Evolutionary conservation across 805 yeast genomes (phyloP), one percentile per base, ranked within the genome.

Genomic region (Pichia deserticola): DNA sequence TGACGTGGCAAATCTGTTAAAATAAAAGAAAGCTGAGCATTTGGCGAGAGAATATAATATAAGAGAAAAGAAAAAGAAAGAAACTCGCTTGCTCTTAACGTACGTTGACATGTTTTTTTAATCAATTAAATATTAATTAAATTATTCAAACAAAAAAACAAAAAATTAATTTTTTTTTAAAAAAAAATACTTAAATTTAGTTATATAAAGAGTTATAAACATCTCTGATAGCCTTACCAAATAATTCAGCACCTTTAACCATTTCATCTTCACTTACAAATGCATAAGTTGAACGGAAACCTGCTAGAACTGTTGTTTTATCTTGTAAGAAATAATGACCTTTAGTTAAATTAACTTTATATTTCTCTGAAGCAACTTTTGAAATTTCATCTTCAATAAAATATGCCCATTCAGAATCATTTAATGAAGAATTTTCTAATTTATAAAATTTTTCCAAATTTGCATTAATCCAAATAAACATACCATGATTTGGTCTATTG

Each of bases 401-500:
- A 1, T 40, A 40, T 28, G 58, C 55, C 69, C 68, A 65, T 46
- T 61, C 57, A 5, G 42, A 44, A 30, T 55, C 56, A 68, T 76
- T 20, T 33, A 48, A 35, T 65, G 73, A 13, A 69, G 75, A 7
- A 48, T 65, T 25, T 27, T 74, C 75, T 49, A 72, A 76, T 57
- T 71, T 71, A 6, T 60, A 55, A 49, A 62, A 66, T 11, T 58
- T 52, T 20, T 72, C 57, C 38, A 74, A 68, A 51, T 76, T 77
- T 46, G 77, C 55, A 27, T 63, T 61, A 40, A 73, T 59, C 57
- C 72, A 68, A 51, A 73, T 62, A 50, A 73, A 73, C 77, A 73
- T 73, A 35, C 77, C 77, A 1, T 72, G 68, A 9, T 59, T 63
- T 7, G 76, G 76, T 3, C 74, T 71, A 34, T 71, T 68, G 64